Percentiles rank a stretch among this genome's conserved stretches.
Evolutionary conservation across 2,329 filamentous ascomycete species (phyloP).

Genomic region (Orbilia blumenaviensis): DNA sequence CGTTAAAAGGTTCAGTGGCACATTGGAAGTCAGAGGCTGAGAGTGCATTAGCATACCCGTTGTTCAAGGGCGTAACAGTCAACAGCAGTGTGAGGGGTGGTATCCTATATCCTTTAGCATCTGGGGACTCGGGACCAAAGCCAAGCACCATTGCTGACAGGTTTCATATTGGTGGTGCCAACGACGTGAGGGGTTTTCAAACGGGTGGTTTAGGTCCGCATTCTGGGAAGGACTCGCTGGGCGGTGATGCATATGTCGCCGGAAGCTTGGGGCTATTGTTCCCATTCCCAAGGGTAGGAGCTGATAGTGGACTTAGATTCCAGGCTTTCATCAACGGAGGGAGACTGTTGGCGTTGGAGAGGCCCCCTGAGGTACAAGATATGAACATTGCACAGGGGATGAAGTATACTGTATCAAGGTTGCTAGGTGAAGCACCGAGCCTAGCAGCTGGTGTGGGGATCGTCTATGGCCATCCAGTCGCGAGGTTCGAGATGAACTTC

Average conservation of each 20-base stretch:
- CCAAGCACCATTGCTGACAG: slow-evolving; percentile 89
- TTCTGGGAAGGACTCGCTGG: slow-evolving; percentile 84
- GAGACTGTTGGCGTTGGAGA: slow-evolving; percentile 78
- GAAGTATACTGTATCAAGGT: slow-evolving; percentile 71
- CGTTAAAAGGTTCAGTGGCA: slow-evolving; percentile 85
- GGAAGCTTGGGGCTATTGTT: slow-evolving; percentile 85
- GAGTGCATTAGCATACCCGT: slow-evolving; percentile 51
- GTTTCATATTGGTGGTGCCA: slow-evolving; percentile 92
- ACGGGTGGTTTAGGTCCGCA: slow-evolving; percentile 87
- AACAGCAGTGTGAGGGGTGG: slow-evolving; percentile 83
- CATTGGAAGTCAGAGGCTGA: slow-evolving; percentile 94
- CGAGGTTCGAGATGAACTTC: slow-evolving; percentile 95
- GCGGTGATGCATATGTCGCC: slow-evolving; percentile 90
- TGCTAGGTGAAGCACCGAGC: slow-evolving; percentile 81
- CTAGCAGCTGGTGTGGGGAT: slow-evolving; percentile 86
- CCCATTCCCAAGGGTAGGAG: slow-evolving; percentile 81
- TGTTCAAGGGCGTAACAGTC: slow-evolving; percentile 75
- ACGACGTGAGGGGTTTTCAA: slow-evolving; percentile 92
- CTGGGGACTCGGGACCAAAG: slow-evolving; percentile 61
- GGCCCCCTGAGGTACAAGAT: slow-evolving; percentile 63
- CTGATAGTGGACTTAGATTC: slow-evolving; percentile 83
- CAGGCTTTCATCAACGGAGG: slow-evolving; percentile 94
- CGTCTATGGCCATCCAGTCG: slow-evolving; percentile 93
- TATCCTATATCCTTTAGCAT: slow-evolving; percentile 81
- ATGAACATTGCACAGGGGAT: slow-evolving; percentile 67